Base-by-base conservation (phyloP, 306 rosid genomes). In the Prunus campanulata region DNA sequence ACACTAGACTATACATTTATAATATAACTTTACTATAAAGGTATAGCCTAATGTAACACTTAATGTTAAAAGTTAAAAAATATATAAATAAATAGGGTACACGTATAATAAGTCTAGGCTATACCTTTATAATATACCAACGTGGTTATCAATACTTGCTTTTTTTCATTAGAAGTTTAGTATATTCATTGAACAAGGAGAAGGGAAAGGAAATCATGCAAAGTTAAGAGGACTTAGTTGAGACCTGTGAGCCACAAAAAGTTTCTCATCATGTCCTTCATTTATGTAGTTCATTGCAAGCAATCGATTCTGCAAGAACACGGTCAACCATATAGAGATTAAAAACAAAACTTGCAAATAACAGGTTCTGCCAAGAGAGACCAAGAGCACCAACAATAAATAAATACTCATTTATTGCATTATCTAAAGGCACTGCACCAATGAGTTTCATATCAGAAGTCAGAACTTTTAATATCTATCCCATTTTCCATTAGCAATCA, bases 281-380 rank as follows among this genome's bases (percentile, higher is more conserved):
- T 93, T 87, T 66, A 90, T 89, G 86, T 93, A 93, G 82, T 93
- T 93, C 96, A 89, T 85, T 1, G 97, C 97, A 82, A 93, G 98
- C 86, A 93, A 79, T 75, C 98, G 98, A 70, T 93, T 93, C 98
- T 93, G 89, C 79, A 80, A 77, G 72, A 50, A 61, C 66, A 71
- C 15, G 32, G 22, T 74, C 15, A 74, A 16, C n/a, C 30, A 14
- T 15, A 19, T 18, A 50, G 49, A 68, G 52, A 27, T 74, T n/a
- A 74, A 27, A 46, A 25, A 27, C 8, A 61, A 11, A 5, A 19
- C 69, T 47, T 61, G 22, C 46, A 7, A 57, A 39, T 8, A 32
- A 24, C 44, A 65, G 27, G 24, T 65, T 65, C 27, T 24, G 35
- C 9, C 2, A 27, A 35, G 56, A 44, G 11, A 47, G 35, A 68